Evolutionary conservation across 441 rosid genomes (phyloP).

Genomic region (Erodium moschatum): DNA sequence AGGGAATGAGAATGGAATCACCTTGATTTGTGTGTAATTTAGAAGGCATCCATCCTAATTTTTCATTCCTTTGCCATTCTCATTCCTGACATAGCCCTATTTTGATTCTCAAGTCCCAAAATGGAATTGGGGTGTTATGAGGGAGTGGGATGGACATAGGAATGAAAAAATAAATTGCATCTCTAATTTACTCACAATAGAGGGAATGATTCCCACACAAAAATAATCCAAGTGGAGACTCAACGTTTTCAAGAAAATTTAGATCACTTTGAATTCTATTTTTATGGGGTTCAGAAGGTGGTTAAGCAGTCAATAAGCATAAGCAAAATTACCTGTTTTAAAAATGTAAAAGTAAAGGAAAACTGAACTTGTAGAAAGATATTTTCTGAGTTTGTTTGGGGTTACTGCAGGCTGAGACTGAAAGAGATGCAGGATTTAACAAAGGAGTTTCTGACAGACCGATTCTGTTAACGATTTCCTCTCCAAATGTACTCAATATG

Average conservation of each 20-base stretch:
- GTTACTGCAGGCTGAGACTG: conserved; percentile 53
- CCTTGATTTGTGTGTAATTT: too few relatives aligned
- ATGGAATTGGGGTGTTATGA: too few relatives aligned
- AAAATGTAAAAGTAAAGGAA: neutral
- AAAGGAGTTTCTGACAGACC: conserved; percentile 60
- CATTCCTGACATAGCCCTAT: too few relatives aligned
- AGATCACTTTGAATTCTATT: neutral
- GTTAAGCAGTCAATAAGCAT: neutral
- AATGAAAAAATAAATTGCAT: neutral
- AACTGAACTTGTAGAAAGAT: neutral
- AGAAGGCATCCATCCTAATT: too few relatives aligned
- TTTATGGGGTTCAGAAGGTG: neutral
- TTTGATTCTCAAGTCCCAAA: too few relatives aligned
- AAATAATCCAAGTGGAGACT: neutral
- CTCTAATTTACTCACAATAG: neutral
- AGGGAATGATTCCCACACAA: neutral
- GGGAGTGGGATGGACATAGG: too few relatives aligned
- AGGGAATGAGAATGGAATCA: too few relatives aligned
- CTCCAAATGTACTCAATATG: conserved; percentile 59
- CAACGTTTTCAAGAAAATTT: neutral
- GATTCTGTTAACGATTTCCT: conserved; percentile 49
- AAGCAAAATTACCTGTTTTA: neutral
- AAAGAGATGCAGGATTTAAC: conserved; percentile 48
- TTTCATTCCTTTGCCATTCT: too few relatives aligned
- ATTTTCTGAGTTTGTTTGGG: conserved; percentile 13